A percentile compares a stretch with the other conserved stretches of the same genome.
Evolutionary conservation across 2,329 filamentous ascomycete genomes (phyloP).

Genomic region (Tolypocladium endophyticum): DNA sequence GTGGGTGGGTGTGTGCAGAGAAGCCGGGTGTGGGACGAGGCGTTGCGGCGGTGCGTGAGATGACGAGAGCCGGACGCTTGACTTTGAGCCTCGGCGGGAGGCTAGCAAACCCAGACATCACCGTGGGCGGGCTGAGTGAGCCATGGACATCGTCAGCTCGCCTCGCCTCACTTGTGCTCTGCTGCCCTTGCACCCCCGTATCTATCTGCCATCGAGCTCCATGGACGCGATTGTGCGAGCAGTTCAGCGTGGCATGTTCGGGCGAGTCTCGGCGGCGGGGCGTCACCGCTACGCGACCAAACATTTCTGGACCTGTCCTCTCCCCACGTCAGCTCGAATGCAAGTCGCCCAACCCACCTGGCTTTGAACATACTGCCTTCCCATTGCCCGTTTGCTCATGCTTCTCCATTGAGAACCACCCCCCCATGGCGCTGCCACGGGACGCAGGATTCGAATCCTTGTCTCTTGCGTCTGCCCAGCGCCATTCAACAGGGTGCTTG

Average conservation of each 20-base stretch:
- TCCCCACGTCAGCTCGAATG: not conserved
- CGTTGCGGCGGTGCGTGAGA: constrained; percentile 3
- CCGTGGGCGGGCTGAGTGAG: not conserved
- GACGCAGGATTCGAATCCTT: constrained; percentile 14
- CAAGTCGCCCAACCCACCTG: not conserved
- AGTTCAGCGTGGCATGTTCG: not conserved
- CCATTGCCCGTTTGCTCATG: not conserved
- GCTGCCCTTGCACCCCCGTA: not conserved
- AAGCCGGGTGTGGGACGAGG: not conserved
- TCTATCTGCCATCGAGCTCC: not conserved
- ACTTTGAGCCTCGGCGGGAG: not conserved
- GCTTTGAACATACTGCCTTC: not conserved
- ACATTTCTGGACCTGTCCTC: not conserved
- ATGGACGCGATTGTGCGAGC: not conserved
- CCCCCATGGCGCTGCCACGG: not conserved
- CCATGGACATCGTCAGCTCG: constrained; percentile 2
- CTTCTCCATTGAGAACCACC: not conserved
- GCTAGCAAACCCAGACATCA: not conserved
- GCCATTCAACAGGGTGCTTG: constrained; percentile 2
- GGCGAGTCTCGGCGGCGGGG: not conserved
- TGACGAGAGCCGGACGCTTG: constrained; percentile 3
- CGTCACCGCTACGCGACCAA: not conserved
- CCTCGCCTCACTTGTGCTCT: not conserved
- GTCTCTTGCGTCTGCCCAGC: constrained; percentile 7
- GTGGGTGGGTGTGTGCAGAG: constrained; percentile 3